A percentile compares a stretch with the other conserved stretches of the same genome.
These are phyloP conservation scores for Nicotiana tomentosiformis DNA, from an alignment of 257 asterid genomes.

Conservation along the genomic window DNA sequence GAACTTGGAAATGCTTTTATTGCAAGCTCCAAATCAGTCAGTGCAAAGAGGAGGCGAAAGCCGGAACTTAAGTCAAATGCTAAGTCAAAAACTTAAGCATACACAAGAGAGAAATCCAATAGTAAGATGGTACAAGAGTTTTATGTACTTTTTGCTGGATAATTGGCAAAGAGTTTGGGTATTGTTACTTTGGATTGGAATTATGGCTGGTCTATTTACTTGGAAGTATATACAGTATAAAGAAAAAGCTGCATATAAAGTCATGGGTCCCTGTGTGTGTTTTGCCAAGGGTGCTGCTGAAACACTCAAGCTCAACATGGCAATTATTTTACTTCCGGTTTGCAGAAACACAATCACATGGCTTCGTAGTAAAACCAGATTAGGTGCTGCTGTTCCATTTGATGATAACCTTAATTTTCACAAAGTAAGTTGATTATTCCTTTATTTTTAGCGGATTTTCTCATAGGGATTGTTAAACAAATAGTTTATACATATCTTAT, in stretches of 20 bases:
- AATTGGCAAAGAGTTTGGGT: constrained; percentile 98
- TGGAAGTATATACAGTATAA: constrained; percentile 69
- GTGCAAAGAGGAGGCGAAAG: constrained; percentile 57
- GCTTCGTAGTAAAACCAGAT: constrained; percentile 71
- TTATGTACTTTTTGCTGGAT: constrained; percentile 58
- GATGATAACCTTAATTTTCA: constrained; percentile 87
- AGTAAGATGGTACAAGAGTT: constrained; percentile 42
- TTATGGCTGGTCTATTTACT: constrained; percentile 77
- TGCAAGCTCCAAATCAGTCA: constrained; percentile 71
- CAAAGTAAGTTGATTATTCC: constrained; percentile 34
- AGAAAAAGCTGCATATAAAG: constrained; percentile 39
- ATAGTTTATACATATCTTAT: too few relatives aligned
- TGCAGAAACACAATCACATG: constrained; percentile 91
- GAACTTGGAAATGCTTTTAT: constrained; percentile 67
- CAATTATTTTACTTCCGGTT: constrained; percentile 69
- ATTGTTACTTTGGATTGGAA: constrained; percentile 70
- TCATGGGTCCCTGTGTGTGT: constrained; percentile 87
- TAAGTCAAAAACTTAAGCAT: constrained; percentile 85
- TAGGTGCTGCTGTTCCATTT: constrained; percentile 67
- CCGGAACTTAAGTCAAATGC: constrained; percentile 70
- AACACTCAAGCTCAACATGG: constrained; percentile 93
- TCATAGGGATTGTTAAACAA: too few relatives aligned
- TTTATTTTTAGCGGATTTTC: neutral
- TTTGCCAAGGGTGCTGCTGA: constrained; percentile 97
- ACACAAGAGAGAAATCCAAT: constrained; percentile 33